Evolutionary conservation across 805 yeast genomes (phyloP), one percentile per base, ranked within the genome.

Genomic region (Candida anglica): DNA sequence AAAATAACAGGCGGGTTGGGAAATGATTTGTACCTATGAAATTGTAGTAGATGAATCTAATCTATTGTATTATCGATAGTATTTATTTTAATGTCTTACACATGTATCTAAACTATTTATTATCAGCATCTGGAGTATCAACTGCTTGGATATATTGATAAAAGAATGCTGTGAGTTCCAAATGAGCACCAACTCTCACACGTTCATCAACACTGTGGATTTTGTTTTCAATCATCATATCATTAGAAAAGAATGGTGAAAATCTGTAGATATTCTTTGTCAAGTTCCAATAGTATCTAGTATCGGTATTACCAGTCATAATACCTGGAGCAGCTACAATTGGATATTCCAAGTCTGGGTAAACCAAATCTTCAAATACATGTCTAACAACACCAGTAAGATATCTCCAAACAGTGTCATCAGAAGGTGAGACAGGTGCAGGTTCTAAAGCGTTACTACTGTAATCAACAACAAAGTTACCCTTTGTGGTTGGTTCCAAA

Each of bases 371-470:
- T 52, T 81, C 86, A 48, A 74, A 75, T 30, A 83, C 69, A 38
- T 75, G 72, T 41, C 80, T 71, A 23, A 79, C 62, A 13, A 81
- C 69, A 9, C 91, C 91, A 0, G 82, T 71, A 36, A 83, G 67
- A 19, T 61, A 45, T 10, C 63, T 60, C 85, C 86, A 82, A 10
- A 66, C 56, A 1, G 57, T 60, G 24, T 66, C 70, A 20, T 61
- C 42, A 6, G 50, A 40, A 6, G 77, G 75, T 3, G 75, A 54
- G 6, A 58, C 50, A 3, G 75, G 75, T 1, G 77, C 71, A n/a
- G 73, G 67, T 18, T 61, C 68, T 19, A 73, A 47, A 3, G 50
- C 38, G 15, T 41, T 33, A 13, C 38, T 27, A 15, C 19, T 33
- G 19, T 50, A 47, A 16, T 39, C 32, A 16, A 46, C 37, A 7